Percentiles rank a stretch among this genome's conserved stretches.
These are phyloP conservation scores for Fusarium temperatum DNA, from an alignment of 2,329 filamentous ascomycete genomes.

Conservation along the genomic window DNA sequence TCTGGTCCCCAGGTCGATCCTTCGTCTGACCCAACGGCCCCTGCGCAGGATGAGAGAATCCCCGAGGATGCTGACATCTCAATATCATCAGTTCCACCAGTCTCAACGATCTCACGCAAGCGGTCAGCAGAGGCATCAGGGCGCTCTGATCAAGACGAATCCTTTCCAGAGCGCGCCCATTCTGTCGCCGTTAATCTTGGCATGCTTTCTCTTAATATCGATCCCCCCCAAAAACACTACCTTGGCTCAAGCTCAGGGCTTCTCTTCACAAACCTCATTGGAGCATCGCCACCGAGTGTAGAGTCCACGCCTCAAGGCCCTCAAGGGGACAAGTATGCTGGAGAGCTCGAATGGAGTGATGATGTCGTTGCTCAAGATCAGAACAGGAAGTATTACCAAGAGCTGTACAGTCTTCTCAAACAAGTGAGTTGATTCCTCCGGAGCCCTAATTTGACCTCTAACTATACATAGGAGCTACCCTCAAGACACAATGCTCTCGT, in stretches of 20 bases:
- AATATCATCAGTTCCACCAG: conserved; percentile 14
- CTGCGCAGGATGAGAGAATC: not conserved
- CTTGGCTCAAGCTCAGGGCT: not conserved
- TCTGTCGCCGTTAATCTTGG: conserved; percentile 48
- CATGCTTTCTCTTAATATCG: conserved; percentile 50
- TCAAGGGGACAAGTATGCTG: not conserved
- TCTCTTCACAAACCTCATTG: not conserved
- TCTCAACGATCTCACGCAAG: conserved; percentile 17
- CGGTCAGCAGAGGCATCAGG: conserved; percentile 27
- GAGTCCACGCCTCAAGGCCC: not conserved
- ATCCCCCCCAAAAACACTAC: conserved; percentile 9
- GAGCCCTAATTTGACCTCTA: not conserved
- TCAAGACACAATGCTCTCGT: not conserved
- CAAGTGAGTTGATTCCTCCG: fast-evolving
- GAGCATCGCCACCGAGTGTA: not conserved
- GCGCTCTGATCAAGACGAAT: conserved; percentile 12
- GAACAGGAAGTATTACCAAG: not conserved
- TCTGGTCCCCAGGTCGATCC: conserved; percentile 7
- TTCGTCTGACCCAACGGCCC: not conserved
- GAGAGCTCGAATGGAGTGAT: not conserved
- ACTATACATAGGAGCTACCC: not conserved
- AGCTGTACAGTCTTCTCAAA: not conserved
- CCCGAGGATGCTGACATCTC: not conserved
- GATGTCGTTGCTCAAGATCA: not conserved
- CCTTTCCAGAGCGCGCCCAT: conserved; percentile 30